These are phyloP conservation scores for Yamadazyma atlantica DNA, from an alignment of 1,139 yeast species.

Conservation along the genomic window DNA sequence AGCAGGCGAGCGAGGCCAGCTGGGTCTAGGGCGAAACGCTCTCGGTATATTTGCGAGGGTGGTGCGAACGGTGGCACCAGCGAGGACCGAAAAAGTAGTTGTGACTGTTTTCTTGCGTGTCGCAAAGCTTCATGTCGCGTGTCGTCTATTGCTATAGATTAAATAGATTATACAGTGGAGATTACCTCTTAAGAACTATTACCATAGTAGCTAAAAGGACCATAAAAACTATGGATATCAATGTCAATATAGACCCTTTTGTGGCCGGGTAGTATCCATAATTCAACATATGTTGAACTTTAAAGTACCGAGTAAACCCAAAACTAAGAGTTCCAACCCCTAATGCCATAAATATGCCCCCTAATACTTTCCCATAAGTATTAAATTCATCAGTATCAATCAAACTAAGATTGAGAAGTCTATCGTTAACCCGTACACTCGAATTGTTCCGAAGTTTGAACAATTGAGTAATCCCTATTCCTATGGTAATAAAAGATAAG, in stretches of 20 bases:
- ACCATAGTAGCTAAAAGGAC: slow-evolving; percentile 24
- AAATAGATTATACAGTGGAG: too few relatives aligned
- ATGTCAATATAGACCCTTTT: slow-evolving; percentile 22
- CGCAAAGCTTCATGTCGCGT: too few relatives aligned
- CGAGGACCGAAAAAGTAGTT: too few relatives aligned
- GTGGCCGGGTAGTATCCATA: slow-evolving; percentile 32
- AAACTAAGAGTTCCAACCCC: slow-evolving; percentile 35
- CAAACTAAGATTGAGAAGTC: slow-evolving; percentile 9
- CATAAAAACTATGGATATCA: slow-evolving; percentile 21
- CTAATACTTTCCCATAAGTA: slow-evolving; percentile 37
- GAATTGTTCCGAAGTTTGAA: slow-evolving; percentile 31
- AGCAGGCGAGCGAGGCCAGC: too few relatives aligned
- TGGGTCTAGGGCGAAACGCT: too few relatives aligned
- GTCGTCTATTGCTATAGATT: too few relatives aligned
- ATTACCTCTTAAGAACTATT: slow-evolving; percentile 18
- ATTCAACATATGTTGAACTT: slow-evolving; percentile 30
- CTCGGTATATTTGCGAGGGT: too few relatives aligned
- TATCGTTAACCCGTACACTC: slow-evolving; percentile 17
- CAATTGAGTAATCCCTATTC: slow-evolving; percentile 44
- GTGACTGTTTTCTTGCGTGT: too few relatives aligned
- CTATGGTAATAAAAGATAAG: slow-evolving; percentile 41
- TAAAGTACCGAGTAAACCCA: slow-evolving; percentile 35
- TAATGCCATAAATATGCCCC: slow-evolving; percentile 32
- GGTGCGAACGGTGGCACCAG: too few relatives aligned
- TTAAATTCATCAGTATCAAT: slow-evolving; percentile 7